phyloP scores from a whole-genome alignment of 768 basidiomycete species.

The Leccinum fibrillosum region DNA sequence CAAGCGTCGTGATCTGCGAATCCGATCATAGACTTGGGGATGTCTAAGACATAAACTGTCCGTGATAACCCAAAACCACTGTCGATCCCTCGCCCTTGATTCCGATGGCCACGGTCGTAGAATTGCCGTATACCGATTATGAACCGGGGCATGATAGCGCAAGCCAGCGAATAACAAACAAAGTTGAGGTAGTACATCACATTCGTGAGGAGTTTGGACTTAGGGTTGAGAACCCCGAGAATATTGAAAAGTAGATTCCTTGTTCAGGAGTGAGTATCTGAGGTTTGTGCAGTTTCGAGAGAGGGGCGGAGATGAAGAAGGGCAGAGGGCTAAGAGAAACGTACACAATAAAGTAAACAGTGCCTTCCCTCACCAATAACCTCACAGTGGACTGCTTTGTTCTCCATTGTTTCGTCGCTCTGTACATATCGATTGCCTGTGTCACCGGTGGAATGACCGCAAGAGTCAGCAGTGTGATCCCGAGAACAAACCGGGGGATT shows the following conservation, averaged over 20 bases:
- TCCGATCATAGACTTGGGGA: not conserved
- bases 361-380: not conserved
- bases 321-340: not conserved
- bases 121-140: not conserved
- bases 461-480: not conserved
- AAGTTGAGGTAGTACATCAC: not conserved
- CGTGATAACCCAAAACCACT: not conserved
- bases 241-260: not conserved
- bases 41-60: not conserved
- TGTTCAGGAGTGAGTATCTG: not conserved
- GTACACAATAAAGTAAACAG: not conserved
- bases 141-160: not conserved
- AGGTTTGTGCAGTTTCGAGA: not conserved
- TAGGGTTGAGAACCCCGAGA: not conserved
- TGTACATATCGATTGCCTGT: not conserved
- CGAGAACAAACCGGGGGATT: constrained; percentile 1
- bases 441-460: not conserved
- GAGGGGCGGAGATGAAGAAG: not conserved
- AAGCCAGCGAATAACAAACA: not conserved
- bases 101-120: not conserved
- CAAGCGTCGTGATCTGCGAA: not conserved
- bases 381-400: not conserved
- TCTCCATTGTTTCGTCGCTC: constrained; percentile 3
- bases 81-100: not conserved
- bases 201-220: not conserved